Conservation (phyloP, 306 rosid species). For the Sindora glabra region DNA sequence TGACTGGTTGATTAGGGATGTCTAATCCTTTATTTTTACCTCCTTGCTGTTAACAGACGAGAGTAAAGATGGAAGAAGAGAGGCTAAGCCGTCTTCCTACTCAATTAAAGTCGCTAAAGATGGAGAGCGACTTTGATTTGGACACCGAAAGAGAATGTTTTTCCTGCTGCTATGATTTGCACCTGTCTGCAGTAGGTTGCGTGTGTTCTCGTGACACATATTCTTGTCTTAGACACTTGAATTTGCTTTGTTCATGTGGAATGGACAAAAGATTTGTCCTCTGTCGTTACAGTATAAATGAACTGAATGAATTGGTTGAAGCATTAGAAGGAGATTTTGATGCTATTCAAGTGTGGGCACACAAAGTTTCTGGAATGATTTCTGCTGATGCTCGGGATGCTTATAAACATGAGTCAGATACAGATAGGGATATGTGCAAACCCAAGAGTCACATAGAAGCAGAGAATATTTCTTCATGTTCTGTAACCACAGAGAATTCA, state of each 20-base stretch:
- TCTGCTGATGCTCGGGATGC: constrained; percentile 22
- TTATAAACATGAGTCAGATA: constrained; percentile 23
- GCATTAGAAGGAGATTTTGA: constrained; percentile 96
- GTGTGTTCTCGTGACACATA: constrained; percentile 73
- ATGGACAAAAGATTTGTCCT: constrained; percentile 71
- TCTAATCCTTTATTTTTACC: constrained; percentile 4
- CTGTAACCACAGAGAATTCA: constrained; percentile 34
- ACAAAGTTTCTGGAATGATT: constrained; percentile 21
- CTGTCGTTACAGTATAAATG: constrained; percentile 76
- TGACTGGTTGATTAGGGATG: too few species aligned
- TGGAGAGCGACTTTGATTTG: constrained; percentile 85
- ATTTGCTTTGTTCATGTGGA: constrained; percentile 75
- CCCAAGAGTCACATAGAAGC: constrained; percentile 16
- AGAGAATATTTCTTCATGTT: constrained; percentile 29
- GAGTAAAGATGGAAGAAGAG: constrained; percentile 69
- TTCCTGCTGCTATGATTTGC: constrained; percentile 82
- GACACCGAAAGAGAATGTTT: constrained; percentile 80
- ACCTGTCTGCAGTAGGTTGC: constrained; percentile 91
- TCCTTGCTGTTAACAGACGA: too few species aligned
- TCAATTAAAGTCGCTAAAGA: constrained; percentile 63
- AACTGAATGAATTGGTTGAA: constrained; percentile 73
- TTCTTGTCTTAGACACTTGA: constrained; percentile 92
- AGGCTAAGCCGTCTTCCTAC: constrained; percentile 57
- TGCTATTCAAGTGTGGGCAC: constrained; percentile 52
- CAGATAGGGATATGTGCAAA: constrained; percentile 15